These are phyloP conservation scores for Albizia julibrissin DNA, from an alignment of 306 rosid species.

Conservation along the genomic window DNA sequence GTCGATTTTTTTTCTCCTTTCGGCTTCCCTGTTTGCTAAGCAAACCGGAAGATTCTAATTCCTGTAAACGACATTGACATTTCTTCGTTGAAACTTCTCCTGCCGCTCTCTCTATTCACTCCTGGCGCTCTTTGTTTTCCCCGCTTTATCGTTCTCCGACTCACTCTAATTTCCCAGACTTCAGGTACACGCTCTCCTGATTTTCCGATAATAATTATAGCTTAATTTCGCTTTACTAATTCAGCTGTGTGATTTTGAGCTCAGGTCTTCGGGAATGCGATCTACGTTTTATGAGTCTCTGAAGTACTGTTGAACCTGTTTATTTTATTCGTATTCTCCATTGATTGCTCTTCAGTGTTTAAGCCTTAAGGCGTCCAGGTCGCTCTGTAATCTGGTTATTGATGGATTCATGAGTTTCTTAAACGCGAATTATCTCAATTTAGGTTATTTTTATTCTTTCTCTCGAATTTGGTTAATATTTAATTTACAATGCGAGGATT, in stretches of 20 bases:
- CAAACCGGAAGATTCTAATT: slow-evolving; percentile 27
- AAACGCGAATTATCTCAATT: background rate
- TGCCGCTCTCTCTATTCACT: background rate
- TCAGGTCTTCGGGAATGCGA: slow-evolving; percentile 2
- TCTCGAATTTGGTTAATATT: background rate
- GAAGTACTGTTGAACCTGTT: background rate
- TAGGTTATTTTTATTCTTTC: background rate
- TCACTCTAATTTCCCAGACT: background rate
- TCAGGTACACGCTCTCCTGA: slow-evolving; percentile 12
- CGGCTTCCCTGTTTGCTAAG: slow-evolving; percentile 3
- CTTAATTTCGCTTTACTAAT: background rate
- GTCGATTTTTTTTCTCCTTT: background rate
- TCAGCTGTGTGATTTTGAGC: background rate
- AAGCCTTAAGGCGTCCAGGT: background rate
- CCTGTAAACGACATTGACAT: slow-evolving; percentile 36
- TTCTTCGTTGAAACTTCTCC: slow-evolving; percentile 29
- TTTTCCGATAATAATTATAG: background rate
- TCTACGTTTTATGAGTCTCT: background rate
- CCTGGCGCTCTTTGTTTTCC: background rate
- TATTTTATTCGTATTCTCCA: background rate
- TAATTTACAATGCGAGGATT: background rate
- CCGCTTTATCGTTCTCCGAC: slow-evolving; percentile 20
- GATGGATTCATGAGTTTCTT: background rate
- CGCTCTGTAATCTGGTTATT: background rate
- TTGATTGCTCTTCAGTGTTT: background rate